phyloP scores from a whole-genome alignment of 2,329 filamentous ascomycete genomes.

The Diaporthe humulicola region DNA sequence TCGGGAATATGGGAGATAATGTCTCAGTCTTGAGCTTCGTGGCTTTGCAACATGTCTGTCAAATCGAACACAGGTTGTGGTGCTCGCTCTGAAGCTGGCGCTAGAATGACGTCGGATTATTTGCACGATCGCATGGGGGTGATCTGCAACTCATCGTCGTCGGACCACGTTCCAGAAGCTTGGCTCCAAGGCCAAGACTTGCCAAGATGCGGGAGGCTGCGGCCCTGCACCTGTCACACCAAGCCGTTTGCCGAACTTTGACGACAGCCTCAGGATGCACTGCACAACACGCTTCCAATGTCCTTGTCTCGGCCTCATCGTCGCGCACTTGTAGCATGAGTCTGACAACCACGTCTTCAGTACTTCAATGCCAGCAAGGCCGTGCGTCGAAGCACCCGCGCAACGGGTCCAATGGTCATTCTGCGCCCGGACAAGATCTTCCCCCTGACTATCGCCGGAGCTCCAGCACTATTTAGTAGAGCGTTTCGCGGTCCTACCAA shows the following conservation, averaged over 20 bases:
- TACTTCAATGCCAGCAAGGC: constrained; percentile 24
- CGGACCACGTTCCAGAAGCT: constrained; percentile 36
- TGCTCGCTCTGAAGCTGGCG: background rate
- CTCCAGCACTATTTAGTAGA: background rate
- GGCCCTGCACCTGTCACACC: constrained; percentile 20
- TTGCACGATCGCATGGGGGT: constrained; percentile 5
- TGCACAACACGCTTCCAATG: background rate
- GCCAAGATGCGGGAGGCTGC: constrained; percentile 33
- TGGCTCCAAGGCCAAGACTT: constrained; percentile 31
- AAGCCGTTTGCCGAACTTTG: constrained; percentile 20
- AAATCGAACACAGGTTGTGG: background rate
- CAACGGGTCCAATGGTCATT: background rate
- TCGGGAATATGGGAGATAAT: background rate
- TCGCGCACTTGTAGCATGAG: background rate
- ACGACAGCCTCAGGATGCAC: constrained; percentile 20
- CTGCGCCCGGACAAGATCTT: background rate
- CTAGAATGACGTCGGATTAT: constrained; percentile 5
- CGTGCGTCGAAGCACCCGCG: constrained; percentile 22
- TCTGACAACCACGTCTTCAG: constrained; percentile 12
- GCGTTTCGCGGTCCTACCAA: background rate
- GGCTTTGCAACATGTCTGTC: background rate
- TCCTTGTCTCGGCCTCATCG: background rate
- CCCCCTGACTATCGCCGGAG: background rate
- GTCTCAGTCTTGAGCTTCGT: background rate
- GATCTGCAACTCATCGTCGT: constrained; percentile 29